Evolutionary conservation across 345 rosid genomes (phyloP).

Genomic region (Syzygium jambos): DNA sequence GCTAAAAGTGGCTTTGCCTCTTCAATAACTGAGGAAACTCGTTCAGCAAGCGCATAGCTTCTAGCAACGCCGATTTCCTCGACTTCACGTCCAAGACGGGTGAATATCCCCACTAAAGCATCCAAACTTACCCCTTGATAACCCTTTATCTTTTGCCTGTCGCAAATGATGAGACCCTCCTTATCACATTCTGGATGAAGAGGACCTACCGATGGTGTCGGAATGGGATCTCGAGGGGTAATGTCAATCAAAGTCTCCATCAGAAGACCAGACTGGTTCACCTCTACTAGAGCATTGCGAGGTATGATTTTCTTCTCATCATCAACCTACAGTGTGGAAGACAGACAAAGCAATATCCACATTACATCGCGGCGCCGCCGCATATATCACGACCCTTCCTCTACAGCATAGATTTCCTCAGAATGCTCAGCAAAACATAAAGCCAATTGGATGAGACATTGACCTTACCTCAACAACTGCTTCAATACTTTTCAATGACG

Average conservation of each 20-base stretch:
- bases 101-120: conserved; percentile 78
- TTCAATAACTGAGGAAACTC: conserved; percentile 70
- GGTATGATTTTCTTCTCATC: conserved; percentile 94
- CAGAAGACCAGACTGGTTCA: conserved; percentile 96
- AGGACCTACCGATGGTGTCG: conserved; percentile 74
- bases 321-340: conserved; percentile 50
- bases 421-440: background rate
- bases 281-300: conserved; percentile 78
- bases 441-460: background rate
- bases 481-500: conserved; percentile 86
- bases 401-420: background rate
- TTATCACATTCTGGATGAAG: conserved; percentile 61
- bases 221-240: conserved; percentile 84
- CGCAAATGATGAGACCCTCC: conserved; percentile 88
- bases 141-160: conserved; percentile 86
- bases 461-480: conserved; percentile 80
- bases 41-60: conserved; percentile 58
- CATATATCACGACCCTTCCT: background rate
- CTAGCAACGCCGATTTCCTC: conserved; percentile 76
- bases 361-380: background rate
- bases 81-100: conserved; percentile 82
- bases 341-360: background rate
- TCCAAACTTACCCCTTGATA: conserved; percentile 91
- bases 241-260: conserved; percentile 96
- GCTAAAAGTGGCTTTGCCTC: conserved; percentile 81